Base-by-base conservation (phyloP, 805 yeast species). In the Wickerhamomyces mucosus region DNA sequence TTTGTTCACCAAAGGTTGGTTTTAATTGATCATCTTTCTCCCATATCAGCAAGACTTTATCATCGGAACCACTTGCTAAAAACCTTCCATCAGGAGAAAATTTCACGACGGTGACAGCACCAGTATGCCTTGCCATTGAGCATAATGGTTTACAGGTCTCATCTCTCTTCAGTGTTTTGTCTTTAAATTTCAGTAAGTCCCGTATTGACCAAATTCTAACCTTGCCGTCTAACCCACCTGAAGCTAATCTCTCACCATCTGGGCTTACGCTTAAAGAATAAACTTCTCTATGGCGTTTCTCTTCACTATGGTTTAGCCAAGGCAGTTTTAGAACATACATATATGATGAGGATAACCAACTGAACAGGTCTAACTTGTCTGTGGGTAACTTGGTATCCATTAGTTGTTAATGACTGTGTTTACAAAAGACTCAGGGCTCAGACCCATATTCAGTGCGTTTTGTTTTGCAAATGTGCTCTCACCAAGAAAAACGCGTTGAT, bases 11-110 rank as follows among this genome's bases (percentile, higher is more conserved):
- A 59, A 82, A 79, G 38, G 74, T 75, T 7, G 65, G 63, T 31
- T 54, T 51, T 4, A 45, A 36, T 48, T 63, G 78, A 37, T 80
- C 92, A 45, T 92, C 97, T 33, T 75, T 75, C 46, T 89, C 95
- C 96, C 97, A 88, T 7, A 92, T 83, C 31, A 92, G 63, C 21
- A 86, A 69, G 29, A 92, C 84, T 42, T 88, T 77, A 53, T 92
- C 98, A 53, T 92, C 98, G 3, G 96, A 84, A 0, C 98, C 98
- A 16, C 92, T 76, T 0, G 97, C 97, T 18, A 92, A 55, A 50
- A 82, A 92, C 29, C 89, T 61, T 0, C 96, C 96, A 46, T 80
- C 82, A 0, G 97, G 96, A 1, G 94, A 82, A 52, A 92, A 92
- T 45, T 88, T 69, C 16, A 92, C 92, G 34, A 85, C 78, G 1